Percentiles rank a stretch among this genome's conserved stretches.
phyloP scores from a whole-genome alignment of 2,329 filamentous ascomycete genomes.

The Lachnellula arida region DNA sequence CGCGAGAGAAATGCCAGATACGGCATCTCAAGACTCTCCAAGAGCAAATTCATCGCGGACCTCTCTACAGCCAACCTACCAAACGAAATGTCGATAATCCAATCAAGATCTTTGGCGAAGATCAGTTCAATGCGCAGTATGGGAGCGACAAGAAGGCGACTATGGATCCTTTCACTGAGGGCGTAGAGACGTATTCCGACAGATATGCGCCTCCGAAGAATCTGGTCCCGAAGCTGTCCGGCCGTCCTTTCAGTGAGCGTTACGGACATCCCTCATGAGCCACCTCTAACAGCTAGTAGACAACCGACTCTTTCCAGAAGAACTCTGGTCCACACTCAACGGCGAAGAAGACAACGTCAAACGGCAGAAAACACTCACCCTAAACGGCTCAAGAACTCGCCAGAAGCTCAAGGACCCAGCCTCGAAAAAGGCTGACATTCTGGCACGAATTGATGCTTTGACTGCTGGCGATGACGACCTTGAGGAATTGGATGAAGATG shows the following conservation, averaged over 20 bases:
- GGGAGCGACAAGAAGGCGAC: conserved; percentile 34
- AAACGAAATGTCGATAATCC: conserved; percentile 32
- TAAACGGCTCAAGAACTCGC: neutral
- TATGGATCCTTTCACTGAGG: conserved; percentile 54
- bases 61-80: conserved; percentile 44
- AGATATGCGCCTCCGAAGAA: conserved; percentile 53
- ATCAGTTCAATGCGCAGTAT: conserved; percentile 33
- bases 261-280: neutral
- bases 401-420: conserved; percentile 13
- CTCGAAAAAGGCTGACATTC: conserved; percentile 30
- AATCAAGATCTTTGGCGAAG: conserved; percentile 39
- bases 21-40: conserved; percentile 47
- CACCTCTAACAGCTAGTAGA: conserved; percentile 34
- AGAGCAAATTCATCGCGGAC: conserved; percentile 52
- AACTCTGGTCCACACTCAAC: conserved; percentile 52
- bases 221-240: conserved; percentile 49
- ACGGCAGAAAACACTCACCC: conserved; percentile 11
- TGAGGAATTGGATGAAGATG: conserved; percentile 32
- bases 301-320: conserved; percentile 53
- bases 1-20: conserved; percentile 43
- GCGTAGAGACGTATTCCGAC: conserved; percentile 55
- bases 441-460: conserved; percentile 23
- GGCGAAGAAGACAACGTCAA: conserved; percentile 22
- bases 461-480: conserved; percentile 31
- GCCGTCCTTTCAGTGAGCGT: conserved; percentile 48